Conservation (phyloP, 768 basidiomycete species). For the Obba rivulosa region DNA sequence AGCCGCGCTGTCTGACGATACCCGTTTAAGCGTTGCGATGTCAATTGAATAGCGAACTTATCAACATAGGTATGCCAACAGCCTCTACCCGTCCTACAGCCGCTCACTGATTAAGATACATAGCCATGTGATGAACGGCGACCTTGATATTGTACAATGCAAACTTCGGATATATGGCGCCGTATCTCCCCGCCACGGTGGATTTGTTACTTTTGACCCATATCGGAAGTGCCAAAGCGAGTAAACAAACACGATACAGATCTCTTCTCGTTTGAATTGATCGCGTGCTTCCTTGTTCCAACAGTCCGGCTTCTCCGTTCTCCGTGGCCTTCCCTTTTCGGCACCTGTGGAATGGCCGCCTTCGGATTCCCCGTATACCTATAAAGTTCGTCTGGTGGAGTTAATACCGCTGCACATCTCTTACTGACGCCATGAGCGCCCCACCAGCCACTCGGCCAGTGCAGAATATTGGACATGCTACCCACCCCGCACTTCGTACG, state of each 20-base stretch:
- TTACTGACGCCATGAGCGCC: constrained; percentile 8
- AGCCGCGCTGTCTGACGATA: constrained; percentile 1
- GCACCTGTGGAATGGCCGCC: constrained; percentile 15
- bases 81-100: constrained; percentile 3
- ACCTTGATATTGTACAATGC: background rate
- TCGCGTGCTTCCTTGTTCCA: constrained; percentile 10
- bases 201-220: constrained; percentile 5
- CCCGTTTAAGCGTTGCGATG: constrained; percentile 10
- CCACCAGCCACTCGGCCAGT: constrained; percentile 4
- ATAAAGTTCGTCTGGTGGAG: constrained; percentile 14
- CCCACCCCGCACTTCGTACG: constrained; percentile 28
- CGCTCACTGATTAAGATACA: constrained; percentile 10
- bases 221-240: constrained; percentile 9
- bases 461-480: constrained; percentile 17
- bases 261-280: constrained; percentile 11
- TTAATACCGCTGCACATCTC: constrained; percentile 5
- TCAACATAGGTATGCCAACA: constrained; percentile 8
- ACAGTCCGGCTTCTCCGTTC: constrained; percentile 11
- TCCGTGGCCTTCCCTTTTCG: constrained; percentile 14
- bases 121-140: constrained; percentile 4
- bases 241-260: constrained; percentile 8
- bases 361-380: constrained; percentile 16
- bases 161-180: constrained; percentile 4
- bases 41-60: constrained; percentile 8
- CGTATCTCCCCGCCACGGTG: background rate